Evolutionary conservation across 1,139 yeast genomes (phyloP).

Genomic region (Scheffersomyces lignicola): DNA sequence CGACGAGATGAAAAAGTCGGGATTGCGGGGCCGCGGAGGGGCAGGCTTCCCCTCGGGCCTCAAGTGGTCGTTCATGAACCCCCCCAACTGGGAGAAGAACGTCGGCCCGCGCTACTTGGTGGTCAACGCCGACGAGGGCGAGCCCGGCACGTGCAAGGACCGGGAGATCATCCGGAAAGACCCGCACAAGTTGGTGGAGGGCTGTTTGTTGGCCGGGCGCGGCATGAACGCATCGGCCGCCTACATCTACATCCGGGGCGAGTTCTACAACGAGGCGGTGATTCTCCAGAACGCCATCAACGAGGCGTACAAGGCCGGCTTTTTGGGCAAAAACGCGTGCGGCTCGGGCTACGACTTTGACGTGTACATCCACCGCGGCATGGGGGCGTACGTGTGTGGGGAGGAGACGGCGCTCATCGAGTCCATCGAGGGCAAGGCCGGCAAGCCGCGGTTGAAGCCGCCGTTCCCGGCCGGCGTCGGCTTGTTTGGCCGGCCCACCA

Average conservation of each 20-base stretch:
- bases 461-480: constrained; percentile 96
- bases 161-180: constrained; percentile 87
- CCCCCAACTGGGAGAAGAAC: constrained; percentile 92
- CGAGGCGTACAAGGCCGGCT: constrained; percentile 80
- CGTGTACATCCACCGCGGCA: constrained; percentile 80
- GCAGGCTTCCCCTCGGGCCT: constrained; percentile 91
- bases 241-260: constrained; percentile 86
- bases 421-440: constrained; percentile 87
- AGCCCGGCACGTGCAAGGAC: constrained; percentile 91
- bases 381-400: constrained; percentile 91
- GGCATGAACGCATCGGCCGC: constrained; percentile 95
- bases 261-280: constrained; percentile 77
- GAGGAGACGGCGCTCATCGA: constrained; percentile 89
- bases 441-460: constrained; percentile 89
- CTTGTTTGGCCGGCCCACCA: constrained; percentile 84
- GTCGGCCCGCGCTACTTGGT: constrained; percentile 82
- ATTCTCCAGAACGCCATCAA: constrained; percentile 75
- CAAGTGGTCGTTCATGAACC: constrained; percentile 92
- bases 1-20: constrained; percentile 80
- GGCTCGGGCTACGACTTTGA: constrained; percentile 85
- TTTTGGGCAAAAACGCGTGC: constrained; percentile 80
- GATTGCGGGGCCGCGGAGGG: constrained; percentile 89
- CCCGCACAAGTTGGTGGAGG: constrained; percentile 87
- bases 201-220: constrained; percentile 82
- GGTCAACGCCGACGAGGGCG: constrained; percentile 92